Conservation (phyloP, 208 protist species). For the Acanthamoeba divionensis region DNA sequence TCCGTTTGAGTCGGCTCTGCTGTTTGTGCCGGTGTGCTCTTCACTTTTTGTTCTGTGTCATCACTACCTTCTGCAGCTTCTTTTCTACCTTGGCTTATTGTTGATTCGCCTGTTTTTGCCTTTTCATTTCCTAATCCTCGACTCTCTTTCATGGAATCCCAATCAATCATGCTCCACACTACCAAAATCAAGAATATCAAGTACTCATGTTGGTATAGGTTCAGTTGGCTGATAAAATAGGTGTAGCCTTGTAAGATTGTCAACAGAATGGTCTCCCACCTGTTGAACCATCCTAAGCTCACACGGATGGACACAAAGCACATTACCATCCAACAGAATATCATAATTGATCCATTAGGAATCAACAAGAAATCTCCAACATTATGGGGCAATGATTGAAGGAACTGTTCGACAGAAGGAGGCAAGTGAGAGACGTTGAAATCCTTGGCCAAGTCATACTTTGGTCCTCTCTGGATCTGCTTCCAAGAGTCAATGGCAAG, state of each 20-base stretch:
- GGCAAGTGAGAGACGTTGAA: constrained; percentile 25
- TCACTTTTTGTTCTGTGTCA: too few species aligned
- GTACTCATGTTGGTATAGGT: constrained; percentile 39
- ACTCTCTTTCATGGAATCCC: background rate
- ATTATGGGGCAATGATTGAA: background rate
- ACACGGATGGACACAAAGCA: background rate
- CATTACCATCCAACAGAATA: constrained; percentile 18
- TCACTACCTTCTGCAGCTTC: too few species aligned
- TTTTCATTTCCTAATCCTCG: too few species aligned
- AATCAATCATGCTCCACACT: constrained; percentile 1
- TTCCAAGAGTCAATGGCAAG: constrained; percentile 24
- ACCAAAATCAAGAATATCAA: background rate
- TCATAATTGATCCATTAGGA: background rate
- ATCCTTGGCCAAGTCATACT: background rate
- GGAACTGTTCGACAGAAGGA: background rate
- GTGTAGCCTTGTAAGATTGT: background rate
- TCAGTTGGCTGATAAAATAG: constrained; percentile 28
- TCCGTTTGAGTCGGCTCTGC: background rate
- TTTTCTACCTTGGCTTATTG: too few species aligned
- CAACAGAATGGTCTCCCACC: background rate
- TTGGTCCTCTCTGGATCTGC: background rate
- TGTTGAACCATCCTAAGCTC: background rate
- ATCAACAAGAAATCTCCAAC: background rate
- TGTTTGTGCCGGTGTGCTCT: too few species aligned
- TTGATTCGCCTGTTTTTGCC: too few species aligned